These are phyloP conservation scores for Coprinopsis marcescibilis DNA, from an alignment of 768 basidiomycete genomes.

Conservation along the genomic window DNA sequence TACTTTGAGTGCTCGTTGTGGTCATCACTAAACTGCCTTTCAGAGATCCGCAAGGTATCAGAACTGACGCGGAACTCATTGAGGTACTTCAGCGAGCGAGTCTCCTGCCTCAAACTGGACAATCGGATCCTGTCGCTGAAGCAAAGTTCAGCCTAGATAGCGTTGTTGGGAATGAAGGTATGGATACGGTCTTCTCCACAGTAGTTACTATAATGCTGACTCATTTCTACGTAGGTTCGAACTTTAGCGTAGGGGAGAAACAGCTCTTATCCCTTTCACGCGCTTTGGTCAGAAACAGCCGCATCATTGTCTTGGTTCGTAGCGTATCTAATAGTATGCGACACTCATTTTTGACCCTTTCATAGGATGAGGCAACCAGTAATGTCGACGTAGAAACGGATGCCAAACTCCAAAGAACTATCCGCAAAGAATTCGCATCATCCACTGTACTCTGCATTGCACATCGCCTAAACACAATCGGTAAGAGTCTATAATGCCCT, in stretches of 20 bases:
- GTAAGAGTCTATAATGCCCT: conserved; percentile 19
- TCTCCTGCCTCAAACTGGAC: conserved; percentile 48
- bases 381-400: conserved; percentile 62
- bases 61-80: conserved; percentile 58
- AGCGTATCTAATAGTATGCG: background rate
- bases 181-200: background rate
- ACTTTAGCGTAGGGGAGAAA: conserved; percentile 53
- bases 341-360: background rate
- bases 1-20: background rate
- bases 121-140: conserved; percentile 39
- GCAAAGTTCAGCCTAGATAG: conserved; percentile 68
- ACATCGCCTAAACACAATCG: conserved; percentile 48
- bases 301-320: conserved; percentile 42
- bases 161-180: conserved; percentile 41
- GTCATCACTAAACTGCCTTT: background rate
- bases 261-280: conserved; percentile 53
- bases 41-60: conserved; percentile 27
- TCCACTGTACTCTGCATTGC: conserved; percentile 50
- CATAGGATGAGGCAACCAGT: conserved; percentile 61
- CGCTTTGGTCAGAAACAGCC: conserved; percentile 54
- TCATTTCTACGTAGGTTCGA: conserved; percentile 34
- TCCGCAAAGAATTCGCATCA: conserved; percentile 51
- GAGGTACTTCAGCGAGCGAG: conserved; percentile 55
- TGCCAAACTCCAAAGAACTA: conserved; percentile 55
- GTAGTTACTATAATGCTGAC: background rate